phyloP scores from a whole-genome alignment of 2,329 filamentous ascomycete species.

The Pseudofabraea citricarpa region DNA sequence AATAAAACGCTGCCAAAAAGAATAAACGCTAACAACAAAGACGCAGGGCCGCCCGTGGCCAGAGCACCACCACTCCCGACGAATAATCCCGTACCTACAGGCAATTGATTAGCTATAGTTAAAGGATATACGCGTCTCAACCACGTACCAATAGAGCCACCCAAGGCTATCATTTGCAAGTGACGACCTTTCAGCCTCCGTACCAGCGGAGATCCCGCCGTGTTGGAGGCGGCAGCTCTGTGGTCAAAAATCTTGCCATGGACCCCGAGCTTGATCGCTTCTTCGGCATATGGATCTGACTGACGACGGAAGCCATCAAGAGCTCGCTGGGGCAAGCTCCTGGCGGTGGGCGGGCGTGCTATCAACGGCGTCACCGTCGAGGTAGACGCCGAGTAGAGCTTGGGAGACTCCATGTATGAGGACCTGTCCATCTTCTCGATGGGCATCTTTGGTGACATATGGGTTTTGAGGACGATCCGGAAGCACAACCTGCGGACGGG shows the following conservation, averaged over 20 bases:
- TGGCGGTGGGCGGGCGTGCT: constrained; percentile 9
- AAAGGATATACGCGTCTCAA: too few relatives aligned
- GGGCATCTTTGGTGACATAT: neutral
- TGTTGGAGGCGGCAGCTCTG: constrained; percentile 56
- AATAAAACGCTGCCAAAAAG: constrained; percentile 84
- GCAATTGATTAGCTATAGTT: too few relatives aligned
- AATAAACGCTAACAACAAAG: constrained; percentile 70
- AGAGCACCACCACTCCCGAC: constrained; percentile 75
- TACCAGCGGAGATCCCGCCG: constrained; percentile 69
- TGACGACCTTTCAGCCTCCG: constrained; percentile 78
- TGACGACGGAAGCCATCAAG: constrained; percentile 23
- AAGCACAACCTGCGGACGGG: too few relatives aligned
- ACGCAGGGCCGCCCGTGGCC: constrained; percentile 69
- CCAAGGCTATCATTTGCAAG: constrained; percentile 96
- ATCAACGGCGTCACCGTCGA: constrained; percentile 22
- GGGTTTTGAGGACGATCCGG: too few relatives aligned
- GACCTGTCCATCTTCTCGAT: constrained; percentile 4
- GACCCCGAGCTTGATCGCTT: constrained; percentile 11
- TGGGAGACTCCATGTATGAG: constrained; percentile 7
- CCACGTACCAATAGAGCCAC: constrained; percentile 72
- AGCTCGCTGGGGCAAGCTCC: constrained; percentile 12
- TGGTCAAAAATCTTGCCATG: constrained; percentile 50
- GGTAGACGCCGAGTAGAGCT: constrained; percentile 17
- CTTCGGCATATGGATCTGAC: constrained; percentile 11
- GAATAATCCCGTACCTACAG: constrained; percentile 74